Evolutionary conservation across 495 filamentous ascomycete genomes (phyloP).

Genomic region (Neurospora sp.): DNA sequence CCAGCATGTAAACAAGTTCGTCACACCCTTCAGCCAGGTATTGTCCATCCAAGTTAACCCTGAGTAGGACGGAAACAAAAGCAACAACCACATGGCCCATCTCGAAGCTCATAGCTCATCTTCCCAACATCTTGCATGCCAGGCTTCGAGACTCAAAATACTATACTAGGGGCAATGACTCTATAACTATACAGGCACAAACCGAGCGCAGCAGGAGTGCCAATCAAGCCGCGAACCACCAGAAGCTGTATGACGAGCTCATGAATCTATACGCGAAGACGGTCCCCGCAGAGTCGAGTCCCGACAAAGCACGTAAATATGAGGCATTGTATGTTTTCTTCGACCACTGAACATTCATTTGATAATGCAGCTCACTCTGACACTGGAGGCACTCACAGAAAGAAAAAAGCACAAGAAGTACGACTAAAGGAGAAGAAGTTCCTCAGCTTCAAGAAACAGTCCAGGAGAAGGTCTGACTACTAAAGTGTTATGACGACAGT

Average conservation of each 20-base stretch:
- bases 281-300: conserved; percentile 28
- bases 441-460: conserved; percentile 70
- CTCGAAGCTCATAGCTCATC: conserved; percentile 42
- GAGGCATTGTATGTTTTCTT: conserved; percentile 24
- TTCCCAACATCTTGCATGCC: conserved; percentile 61
- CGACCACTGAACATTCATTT: background rate
- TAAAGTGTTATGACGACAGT: background rate
- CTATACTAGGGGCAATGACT: conserved; percentile 51
- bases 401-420: conserved; percentile 60
- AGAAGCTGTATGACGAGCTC: conserved; percentile 37
- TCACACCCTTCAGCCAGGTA: conserved; percentile 3
- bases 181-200: conserved; percentile 34
- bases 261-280: conserved; percentile 52
- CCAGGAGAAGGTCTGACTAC: conserved; percentile 30
- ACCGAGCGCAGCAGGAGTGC: conserved; percentile 36
- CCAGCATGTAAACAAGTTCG: conserved; percentile 95
- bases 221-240: conserved; percentile 34
- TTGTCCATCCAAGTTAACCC: background rate
- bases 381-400: conserved; percentile 31
- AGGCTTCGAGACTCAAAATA: conserved; percentile 58
- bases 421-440: conserved; percentile 66
- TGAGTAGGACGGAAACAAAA: conserved; percentile 76
- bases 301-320: conserved; percentile 30
- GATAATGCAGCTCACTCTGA: conserved; percentile 1
- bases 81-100: conserved; percentile 62